phyloP scores from a whole-genome alignment of 345 rosid genomes.

The Sonneratia alba region DNA sequence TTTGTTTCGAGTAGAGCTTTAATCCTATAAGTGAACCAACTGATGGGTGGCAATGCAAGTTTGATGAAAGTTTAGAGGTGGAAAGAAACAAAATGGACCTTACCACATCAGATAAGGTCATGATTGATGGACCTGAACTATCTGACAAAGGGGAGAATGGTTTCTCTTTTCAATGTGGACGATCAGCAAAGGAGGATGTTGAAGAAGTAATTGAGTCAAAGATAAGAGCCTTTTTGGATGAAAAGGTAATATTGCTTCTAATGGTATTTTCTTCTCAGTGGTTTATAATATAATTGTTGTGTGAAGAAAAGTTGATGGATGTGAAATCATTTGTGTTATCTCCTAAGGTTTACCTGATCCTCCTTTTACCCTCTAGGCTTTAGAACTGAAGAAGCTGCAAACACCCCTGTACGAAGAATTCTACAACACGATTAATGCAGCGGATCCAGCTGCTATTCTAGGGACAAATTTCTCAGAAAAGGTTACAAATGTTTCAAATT shows the following conservation, averaged over 20 bases:
- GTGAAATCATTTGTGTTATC: neutral
- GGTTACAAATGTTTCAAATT: slow-evolving; percentile 27
- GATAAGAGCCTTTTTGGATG: slow-evolving; percentile 80
- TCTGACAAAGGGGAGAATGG: slow-evolving; percentile 39
- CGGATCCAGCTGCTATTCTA: slow-evolving; percentile 28
- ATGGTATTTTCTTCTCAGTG: neutral
- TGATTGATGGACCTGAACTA: slow-evolving; percentile 20
- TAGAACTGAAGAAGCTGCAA: slow-evolving; percentile 69
- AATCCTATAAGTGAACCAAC: slow-evolving; percentile 77
- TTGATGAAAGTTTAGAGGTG: slow-evolving; percentile 38
- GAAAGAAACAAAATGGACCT: slow-evolving; percentile 27
- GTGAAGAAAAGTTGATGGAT: neutral
- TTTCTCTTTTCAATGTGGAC: slow-evolving; percentile 43
- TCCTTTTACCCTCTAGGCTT: slow-evolving; percentile 33
- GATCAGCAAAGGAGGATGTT: slow-evolving; percentile 51
- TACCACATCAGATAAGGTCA: slow-evolving; percentile 16
- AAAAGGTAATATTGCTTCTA: slow-evolving; percentile 26
- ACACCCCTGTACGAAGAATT: slow-evolving; percentile 82
- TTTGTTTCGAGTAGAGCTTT: slow-evolving; percentile 54
- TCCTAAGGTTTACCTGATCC: neutral
- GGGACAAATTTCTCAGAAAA: slow-evolving; percentile 37
- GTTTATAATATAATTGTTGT: neutral
- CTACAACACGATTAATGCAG: slow-evolving; percentile 58
- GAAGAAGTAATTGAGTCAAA: slow-evolving; percentile 79
- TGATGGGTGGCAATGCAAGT: slow-evolving; percentile 67